Base-by-base conservation (phyloP, 345 rosid species). In the Arabis alpina region DNA sequence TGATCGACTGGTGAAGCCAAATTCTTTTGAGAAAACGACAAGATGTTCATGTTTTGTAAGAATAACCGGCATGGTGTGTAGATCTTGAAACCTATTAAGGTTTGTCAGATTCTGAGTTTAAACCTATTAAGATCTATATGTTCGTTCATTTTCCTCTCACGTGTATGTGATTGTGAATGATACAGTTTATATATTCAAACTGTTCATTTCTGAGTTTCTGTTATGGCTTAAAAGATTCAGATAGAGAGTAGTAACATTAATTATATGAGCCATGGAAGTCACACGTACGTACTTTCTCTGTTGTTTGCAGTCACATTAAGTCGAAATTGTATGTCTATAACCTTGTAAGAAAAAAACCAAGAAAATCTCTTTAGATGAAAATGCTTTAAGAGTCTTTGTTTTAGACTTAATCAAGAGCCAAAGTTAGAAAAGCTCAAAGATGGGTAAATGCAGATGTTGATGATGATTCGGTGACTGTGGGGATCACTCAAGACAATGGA, bases 401-500 rank as follows among this genome's bases (percentile, higher is more conserved):
- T 19, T 36, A 5, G 9, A 64, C 71, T 51, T 37, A 64, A 57
- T 64, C 71, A 65, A 64, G 66, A 41, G 67, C 52, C 52, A 61
- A 68, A 34, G 62, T 24, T 19, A 64, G 76, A 63, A 63, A 65
- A 65, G 53, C 63, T 68, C 56, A 37, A 19, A 49, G 59, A 65
- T 65, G 39, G 58, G 70, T 65, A 49, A 68, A 65, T 73, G 75
- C 67, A 62, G 64, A 72, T 63, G 64, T 61, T 68, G 74, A 53
- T 67, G 75, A 73, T 76, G 79, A 69, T 75, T 75, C 75, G 58
- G 70, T 68, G 70, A 69, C 67, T 66, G 77, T 66, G 77, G 72
- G 77, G 67, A 73, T 73, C 77, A 73, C 77, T 73, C 39, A 73
- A 75, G 78, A 62, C 69, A 68, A 47, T 75, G 73, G 74, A 75